These are phyloP conservation scores for Pyronema domesticum DNA, from an alignment of 495 filamentous ascomycete genomes.

Conservation along the genomic window DNA sequence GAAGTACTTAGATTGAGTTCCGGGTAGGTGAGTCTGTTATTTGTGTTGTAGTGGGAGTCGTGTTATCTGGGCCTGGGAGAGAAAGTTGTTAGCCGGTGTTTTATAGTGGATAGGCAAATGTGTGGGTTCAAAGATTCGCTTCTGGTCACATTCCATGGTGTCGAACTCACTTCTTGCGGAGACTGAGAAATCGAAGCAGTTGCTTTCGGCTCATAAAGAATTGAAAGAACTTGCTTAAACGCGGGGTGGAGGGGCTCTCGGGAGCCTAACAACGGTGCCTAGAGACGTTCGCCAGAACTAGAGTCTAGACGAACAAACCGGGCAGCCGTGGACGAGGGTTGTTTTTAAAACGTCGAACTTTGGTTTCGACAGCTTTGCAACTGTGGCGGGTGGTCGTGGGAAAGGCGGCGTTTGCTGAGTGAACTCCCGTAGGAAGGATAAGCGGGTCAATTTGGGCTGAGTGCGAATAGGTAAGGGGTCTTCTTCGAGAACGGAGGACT, in stretches of 20 bases:
- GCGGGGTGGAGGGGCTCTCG: constrained; percentile 19
- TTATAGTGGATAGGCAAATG: neutral
- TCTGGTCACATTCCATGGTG: too few species aligned
- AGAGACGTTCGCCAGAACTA: constrained; percentile 24
- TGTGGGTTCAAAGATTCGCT: too few species aligned
- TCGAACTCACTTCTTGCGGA: constrained; percentile 72
- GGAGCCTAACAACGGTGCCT: constrained; percentile 23
- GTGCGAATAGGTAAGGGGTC: neutral
- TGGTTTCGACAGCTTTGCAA: constrained; percentile 9
- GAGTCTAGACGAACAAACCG: constrained; percentile 21
- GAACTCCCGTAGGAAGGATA: neutral
- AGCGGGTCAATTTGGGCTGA: neutral
- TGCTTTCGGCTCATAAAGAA: constrained; percentile 82
- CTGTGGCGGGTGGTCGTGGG: neutral
- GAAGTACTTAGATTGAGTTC: neutral
- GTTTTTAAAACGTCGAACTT: constrained; percentile 1
- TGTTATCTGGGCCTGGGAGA: constrained; percentile 74
- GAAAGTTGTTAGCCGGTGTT: neutral
- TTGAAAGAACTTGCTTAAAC: constrained; percentile 22
- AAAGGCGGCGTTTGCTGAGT: neutral
- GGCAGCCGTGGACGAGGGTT: constrained; percentile 5
- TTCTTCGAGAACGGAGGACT: neutral
- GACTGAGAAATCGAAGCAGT: constrained; percentile 84
- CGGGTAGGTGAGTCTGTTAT: neutral
- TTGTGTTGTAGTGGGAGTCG: constrained; percentile 26